Base-by-base conservation (phyloP, 192 early-diverging fungal genomes). In the Coemansia sp. region DNA sequence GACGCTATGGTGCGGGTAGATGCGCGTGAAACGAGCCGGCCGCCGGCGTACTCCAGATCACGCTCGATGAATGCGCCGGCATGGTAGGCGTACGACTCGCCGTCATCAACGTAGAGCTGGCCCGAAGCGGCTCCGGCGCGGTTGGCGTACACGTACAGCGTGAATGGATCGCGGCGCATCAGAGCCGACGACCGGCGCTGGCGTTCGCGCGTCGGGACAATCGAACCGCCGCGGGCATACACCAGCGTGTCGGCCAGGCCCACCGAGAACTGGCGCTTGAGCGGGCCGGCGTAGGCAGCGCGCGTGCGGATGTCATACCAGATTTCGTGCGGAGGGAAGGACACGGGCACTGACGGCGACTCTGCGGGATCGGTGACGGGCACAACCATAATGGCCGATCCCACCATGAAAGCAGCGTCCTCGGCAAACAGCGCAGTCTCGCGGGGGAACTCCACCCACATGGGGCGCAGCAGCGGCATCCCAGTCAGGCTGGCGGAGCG, bases 351-450 rank as follows among this genome's bases (percentile, higher is more conserved):
- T 12, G 57, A 29, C 49, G 49, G 56, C 39, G 26, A 40, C 11
- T 32, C 34, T 14, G 74, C 58, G 2, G 81, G 44, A 28, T 81
- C 70, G 5, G 83, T 92, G 44, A 84, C 66, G 9, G 87, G 82
- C 32, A 82, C 83, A 20, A 90, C 86, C 43, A 98, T 68, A 11
- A 98, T 60, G 1, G 86, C 79, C 32, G 77, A 58, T 40, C 97
- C 97, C 8, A 99, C 79, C 90, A 98, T 91, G 60, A 87, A 97
- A 60, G 93, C 84, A 50, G 87, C 83, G 20, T 95, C 89, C 61
- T 90, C 81, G 17, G 78, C 84, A 78, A 88, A 98, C n/a, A 87
- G 72, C 1, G 47, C 36, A 53, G 89, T 79, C 50, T 93, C 88
- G 3, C 82, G 55, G 7, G 94, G 93, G 76, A 94, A 97, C 59